These are phyloP conservation scores for Phaeomoniella chlamydospora DNA, from an alignment of 2,329 filamentous ascomycete species.

Conservation along the genomic window DNA sequence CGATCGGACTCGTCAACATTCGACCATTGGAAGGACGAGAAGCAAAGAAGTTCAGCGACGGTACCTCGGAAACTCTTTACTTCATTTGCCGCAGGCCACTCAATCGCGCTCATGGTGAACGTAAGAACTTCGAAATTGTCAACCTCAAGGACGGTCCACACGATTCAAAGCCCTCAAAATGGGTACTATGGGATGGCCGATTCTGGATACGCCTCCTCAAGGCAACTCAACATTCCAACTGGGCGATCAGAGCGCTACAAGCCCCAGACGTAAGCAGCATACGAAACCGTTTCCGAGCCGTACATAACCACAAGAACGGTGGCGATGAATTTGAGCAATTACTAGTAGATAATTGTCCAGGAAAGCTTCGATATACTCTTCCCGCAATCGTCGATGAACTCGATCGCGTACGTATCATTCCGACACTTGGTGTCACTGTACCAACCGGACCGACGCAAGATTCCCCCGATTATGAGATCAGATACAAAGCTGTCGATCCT, in stretches of 20 bases:
- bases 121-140: no score
- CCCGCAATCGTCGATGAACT: neutral
- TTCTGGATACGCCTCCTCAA: neutral
- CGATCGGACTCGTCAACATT: neutral
- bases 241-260: neutral
- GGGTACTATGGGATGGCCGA: neutral
- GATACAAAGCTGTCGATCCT: neutral
- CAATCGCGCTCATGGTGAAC: no score
- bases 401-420: neutral
- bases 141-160: no score
- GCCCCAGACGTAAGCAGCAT: neutral
- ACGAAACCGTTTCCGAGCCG: neutral
- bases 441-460: neutral
- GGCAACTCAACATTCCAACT: neutral
- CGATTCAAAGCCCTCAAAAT: neutral
- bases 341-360: neutral
- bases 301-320: neutral
- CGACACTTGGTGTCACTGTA: neutral
- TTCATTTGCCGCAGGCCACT: neutral
- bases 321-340: neutral
- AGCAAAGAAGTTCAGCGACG: neutral
- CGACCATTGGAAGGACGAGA: neutral
- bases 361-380: neutral
- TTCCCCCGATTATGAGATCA: neutral
- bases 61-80: neutral